Evolutionary conservation across 2,329 filamentous ascomycete species (phyloP).

Genomic region (Acrodontium crateriforme): DNA sequence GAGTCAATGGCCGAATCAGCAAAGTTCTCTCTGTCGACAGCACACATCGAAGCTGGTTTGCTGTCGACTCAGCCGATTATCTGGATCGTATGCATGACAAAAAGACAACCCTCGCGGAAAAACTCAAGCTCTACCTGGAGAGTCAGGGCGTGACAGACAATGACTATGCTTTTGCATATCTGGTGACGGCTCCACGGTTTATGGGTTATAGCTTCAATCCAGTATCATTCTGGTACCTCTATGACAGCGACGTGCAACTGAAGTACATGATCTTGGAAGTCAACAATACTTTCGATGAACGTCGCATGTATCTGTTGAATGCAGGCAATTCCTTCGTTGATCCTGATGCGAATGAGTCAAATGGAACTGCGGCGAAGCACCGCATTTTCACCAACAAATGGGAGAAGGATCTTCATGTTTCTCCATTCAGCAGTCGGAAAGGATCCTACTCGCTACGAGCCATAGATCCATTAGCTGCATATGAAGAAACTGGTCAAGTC

Average conservation of each 20-base stretch:
- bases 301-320: constrained; percentile 50
- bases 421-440: constrained; percentile 52
- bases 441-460: constrained; percentile 35
- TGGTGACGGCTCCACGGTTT: constrained; percentile 57
- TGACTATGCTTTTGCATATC: constrained; percentile 53
- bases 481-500: constrained; percentile 13
- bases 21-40: constrained; percentile 40
- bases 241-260: constrained; percentile 43
- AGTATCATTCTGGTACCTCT: constrained; percentile 69
- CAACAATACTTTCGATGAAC: constrained; percentile 64
- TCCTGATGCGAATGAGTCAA: constrained; percentile 1
- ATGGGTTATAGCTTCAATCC: constrained; percentile 61
- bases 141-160: constrained; percentile 42
- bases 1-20: constrained; percentile 42
- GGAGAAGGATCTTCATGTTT: constrained; percentile 64
- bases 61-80: constrained; percentile 47
- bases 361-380: constrained; percentile 5
- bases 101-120: constrained; percentile 44
- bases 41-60: constrained; percentile 38
- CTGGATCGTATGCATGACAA: constrained; percentile 40
- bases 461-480: constrained; percentile 28
- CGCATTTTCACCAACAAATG: constrained; percentile 38
- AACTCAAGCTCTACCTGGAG: constrained; percentile 46
- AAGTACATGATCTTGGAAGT: constrained; percentile 57
- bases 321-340: constrained; percentile 16